A percentile compares a stretch with the other conserved stretches of the same genome.
Evolutionary conservation across 83 land plant genomes (phyloP).

Genomic region (Thuja plicata): DNA sequence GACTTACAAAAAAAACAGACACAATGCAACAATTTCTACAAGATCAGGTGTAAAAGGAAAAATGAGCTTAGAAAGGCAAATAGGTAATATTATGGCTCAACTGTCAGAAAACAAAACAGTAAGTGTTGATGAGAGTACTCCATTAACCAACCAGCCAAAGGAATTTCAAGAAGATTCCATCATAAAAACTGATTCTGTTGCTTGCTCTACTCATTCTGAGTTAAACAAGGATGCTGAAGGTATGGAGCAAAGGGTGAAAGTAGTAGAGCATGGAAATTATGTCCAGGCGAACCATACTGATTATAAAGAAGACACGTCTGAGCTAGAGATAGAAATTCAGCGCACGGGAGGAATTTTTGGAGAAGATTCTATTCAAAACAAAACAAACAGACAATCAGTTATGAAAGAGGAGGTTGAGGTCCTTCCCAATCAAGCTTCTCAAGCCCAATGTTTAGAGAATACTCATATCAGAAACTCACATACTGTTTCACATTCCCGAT

Average conservation of each 20-base stretch:
- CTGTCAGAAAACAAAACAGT: background rate
- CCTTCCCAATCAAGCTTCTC: background rate
- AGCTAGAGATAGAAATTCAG: background rate
- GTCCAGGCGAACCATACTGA: background rate
- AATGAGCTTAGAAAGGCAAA: background rate
- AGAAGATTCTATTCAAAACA: background rate
- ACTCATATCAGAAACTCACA: background rate
- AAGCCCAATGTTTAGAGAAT: background rate
- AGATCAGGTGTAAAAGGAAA: background rate
- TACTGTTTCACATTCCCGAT: background rate
- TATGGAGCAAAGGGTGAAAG: background rate
- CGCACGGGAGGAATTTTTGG: background rate
- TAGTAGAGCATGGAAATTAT: background rate
- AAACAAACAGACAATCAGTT: background rate
- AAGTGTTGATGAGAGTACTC: no score
- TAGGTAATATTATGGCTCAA: background rate
- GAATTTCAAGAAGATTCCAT: background rate
- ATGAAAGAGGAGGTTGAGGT: background rate
- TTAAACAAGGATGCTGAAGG: background rate
- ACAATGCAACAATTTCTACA: background rate
- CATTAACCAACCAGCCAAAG: background rate
- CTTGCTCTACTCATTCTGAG: background rate
- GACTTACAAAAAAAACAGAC: constrained; percentile 5
- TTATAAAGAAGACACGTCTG: background rate
- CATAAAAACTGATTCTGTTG: background rate